A percentile compares a stretch with the other conserved stretches of the same genome.
These are phyloP conservation scores for Cercophora sp. DNA, from an alignment of 495 filamentous ascomycete species.

Conservation along the genomic window DNA sequence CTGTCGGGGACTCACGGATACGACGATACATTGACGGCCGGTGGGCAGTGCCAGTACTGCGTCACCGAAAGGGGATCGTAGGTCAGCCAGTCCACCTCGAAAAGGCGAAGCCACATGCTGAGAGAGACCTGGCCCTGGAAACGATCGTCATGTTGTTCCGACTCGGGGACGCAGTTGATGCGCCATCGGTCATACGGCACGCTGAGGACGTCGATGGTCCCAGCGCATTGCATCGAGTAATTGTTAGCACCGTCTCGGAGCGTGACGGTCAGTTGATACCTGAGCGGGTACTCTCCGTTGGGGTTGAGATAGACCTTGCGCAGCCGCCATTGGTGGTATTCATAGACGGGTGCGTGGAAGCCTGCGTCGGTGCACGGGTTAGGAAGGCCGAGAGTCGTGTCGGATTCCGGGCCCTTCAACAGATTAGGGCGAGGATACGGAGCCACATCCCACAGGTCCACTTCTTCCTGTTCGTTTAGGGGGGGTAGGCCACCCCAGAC, in stretches of 20 bases:
- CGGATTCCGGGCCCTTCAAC: neutral
- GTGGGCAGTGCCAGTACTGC: constrained; percentile 1
- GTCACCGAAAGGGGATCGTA: too few species aligned
- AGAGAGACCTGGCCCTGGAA: neutral
- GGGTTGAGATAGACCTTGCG: neutral
- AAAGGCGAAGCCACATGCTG: neutral
- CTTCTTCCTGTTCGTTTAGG: neutral
- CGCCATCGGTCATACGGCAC: neutral
- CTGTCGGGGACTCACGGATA: neutral
- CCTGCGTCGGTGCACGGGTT: neutral
- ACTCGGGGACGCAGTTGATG: neutral
- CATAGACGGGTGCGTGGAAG: constrained; percentile 1
- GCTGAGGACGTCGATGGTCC: neutral
- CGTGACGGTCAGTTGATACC: neutral
- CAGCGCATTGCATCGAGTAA: neutral
- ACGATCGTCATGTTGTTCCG: neutral
- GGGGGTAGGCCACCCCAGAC: neutral
- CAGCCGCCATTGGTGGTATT: neutral
- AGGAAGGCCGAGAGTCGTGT: neutral
- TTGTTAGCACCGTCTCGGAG: constrained; percentile 7
- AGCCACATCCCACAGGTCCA: too few species aligned
- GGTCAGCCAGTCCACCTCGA: neutral
- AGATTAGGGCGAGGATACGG: too few species aligned
- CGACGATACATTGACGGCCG: neutral
- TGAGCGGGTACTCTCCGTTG: neutral